phyloP scores from a whole-genome alignment of 164 flowering plant species.

The Stephania cephalantha region DNA sequence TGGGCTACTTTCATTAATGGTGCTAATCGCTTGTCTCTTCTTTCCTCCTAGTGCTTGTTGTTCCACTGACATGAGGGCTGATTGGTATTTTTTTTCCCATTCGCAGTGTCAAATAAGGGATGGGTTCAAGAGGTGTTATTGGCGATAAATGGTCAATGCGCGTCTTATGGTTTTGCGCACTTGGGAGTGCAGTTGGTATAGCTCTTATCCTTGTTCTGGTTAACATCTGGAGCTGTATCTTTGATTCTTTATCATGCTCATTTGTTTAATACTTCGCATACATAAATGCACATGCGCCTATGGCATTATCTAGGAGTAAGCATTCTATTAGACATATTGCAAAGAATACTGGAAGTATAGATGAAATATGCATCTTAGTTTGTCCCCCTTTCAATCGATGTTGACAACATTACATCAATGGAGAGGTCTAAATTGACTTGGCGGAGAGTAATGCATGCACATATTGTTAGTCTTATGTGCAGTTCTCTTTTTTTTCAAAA shows the following conservation, averaged over 20 bases:
- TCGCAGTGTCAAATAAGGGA: conserved; percentile 4
- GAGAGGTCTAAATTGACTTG: no score
- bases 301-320: no score
- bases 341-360: no score
- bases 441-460: no score
- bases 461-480: no score
- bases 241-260: neutral
- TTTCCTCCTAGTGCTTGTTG: neutral
- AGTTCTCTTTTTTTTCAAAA: no score
- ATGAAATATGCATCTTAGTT: no score
- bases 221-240: neutral
- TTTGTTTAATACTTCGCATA: no score
- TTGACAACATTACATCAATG: no score
- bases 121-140: conserved; percentile 62
- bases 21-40: neutral
- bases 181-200: conserved; percentile 77
- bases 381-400: no score
- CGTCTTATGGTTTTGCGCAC: conserved; percentile 69
- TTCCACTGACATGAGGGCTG: neutral
- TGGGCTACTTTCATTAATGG: neutral
- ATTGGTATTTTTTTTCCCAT: neutral
- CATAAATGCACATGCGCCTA: no score
- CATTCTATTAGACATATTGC: no score
- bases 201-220: neutral
- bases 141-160: conserved; percentile 85